phyloP scores from a whole-genome alignment of 163 green algal species.

The Scenedesmus sp. region DNA sequence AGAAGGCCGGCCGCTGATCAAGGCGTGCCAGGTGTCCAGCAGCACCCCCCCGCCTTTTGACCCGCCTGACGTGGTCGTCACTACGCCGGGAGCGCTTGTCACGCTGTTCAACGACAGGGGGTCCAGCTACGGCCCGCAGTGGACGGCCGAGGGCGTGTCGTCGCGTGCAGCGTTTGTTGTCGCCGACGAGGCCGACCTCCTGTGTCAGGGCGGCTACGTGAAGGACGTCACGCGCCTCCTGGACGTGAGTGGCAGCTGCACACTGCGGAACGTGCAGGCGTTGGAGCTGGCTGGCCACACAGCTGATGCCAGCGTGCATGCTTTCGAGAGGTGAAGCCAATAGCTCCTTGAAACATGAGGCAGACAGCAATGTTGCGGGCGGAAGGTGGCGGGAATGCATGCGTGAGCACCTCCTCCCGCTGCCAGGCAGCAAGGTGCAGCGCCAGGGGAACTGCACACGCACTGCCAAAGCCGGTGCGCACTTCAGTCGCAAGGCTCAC shows the following conservation, averaged over 20 bases:
- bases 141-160: slow-evolving; percentile 66
- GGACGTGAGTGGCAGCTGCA: slow-evolving; percentile 55
- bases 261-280: not conserved
- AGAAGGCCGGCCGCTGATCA: slow-evolving; percentile 23
- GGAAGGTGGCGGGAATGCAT: no score
- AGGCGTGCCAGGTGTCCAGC: slow-evolving; percentile 48
- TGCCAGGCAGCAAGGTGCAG: not conserved
- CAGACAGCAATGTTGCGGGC: no score
- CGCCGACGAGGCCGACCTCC: slow-evolving; percentile 96
- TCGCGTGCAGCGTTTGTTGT: slow-evolving; percentile 76
- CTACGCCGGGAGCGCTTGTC: slow-evolving; percentile 86
- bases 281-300: not conserved
- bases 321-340: no score
- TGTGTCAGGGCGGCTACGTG: slow-evolving; percentile 86
- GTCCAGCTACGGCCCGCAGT: slow-evolving; percentile 66
- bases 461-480: not conserved
- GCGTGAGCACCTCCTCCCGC: no score
- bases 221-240: slow-evolving; percentile 64
- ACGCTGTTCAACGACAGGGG: slow-evolving; percentile 66
- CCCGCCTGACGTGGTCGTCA: slow-evolving; percentile 87
- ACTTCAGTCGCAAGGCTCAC: not conserved
- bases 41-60: slow-evolving; percentile 71
- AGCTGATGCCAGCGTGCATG: not conserved
- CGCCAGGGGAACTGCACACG: not conserved
- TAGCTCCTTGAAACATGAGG: no score